Percentiles rank a stretch among this genome's conserved stretches.
Evolutionary conservation across 2,329 filamentous ascomycete species (phyloP).

Genomic region (Alternaria triticina): DNA sequence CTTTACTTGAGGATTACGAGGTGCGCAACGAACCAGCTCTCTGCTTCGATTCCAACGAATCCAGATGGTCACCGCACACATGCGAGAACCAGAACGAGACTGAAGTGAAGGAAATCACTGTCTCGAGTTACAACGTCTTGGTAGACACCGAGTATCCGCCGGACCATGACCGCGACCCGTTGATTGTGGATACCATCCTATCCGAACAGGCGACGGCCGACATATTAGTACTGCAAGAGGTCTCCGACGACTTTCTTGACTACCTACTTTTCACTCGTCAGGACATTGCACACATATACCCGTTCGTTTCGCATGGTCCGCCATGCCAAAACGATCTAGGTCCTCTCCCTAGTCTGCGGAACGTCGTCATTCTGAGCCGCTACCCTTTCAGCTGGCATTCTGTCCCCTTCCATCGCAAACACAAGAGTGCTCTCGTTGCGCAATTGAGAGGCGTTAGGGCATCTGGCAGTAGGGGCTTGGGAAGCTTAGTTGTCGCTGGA

Average conservation of each 20-base stretch:
- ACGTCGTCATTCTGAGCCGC: slow-evolving; percentile 66
- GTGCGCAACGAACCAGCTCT: slow-evolving; percentile 39
- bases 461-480: slow-evolving; percentile 15
- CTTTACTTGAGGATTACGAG: slow-evolving; percentile 11
- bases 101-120: slow-evolving; percentile 25
- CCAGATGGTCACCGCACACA: slow-evolving; percentile 30
- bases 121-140: slow-evolving; percentile 55
- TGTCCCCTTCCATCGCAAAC: slow-evolving; percentile 60
- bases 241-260: slow-evolving; percentile 68
- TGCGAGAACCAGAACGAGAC: neutral
- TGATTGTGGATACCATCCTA: slow-evolving; percentile 45
- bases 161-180: slow-evolving; percentile 45
- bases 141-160: slow-evolving; percentile 49
- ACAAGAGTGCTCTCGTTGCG: slow-evolving; percentile 65
- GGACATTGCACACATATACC: slow-evolving; percentile 57
- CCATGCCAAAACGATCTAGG: slow-evolving; percentile 59
- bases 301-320: slow-evolving; percentile 64
- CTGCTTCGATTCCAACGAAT: slow-evolving; percentile 28
- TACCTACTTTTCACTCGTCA: slow-evolving; percentile 57
- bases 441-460: slow-evolving; percentile 49
- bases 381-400: slow-evolving; percentile 63
- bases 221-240: slow-evolving; percentile 63
- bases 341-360: slow-evolving; percentile 66
- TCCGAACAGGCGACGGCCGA: slow-evolving; percentile 44
- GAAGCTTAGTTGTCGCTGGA: slow-evolving; percentile 59